Evolutionary conservation across 2,329 filamentous ascomycete species (phyloP), one percentile per base, ranked within the genome.

Genomic region (Ilyonectria destructans): DNA sequence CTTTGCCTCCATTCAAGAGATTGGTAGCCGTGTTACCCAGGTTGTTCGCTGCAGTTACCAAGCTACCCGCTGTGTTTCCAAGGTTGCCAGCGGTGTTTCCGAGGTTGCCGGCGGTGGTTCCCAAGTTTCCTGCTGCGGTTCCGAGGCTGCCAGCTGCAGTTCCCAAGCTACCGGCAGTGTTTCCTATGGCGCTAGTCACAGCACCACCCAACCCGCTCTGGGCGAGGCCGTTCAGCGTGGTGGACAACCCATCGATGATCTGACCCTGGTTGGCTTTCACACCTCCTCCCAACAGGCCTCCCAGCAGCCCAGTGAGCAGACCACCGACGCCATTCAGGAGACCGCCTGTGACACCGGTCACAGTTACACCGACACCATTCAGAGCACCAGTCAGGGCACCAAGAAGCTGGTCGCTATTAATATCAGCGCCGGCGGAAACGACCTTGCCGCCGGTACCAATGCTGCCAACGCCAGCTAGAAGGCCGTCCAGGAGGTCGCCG

Each of bases 311-410:
- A 54, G 54, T 33, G 35, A 61, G 17, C 19, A 61, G 48, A 37
- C 40, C 17, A 12, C 48, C 43, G 4, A 61, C 58, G 8, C 48
- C 35, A 9, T 40, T 51, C 19, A 61, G n/a, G 4, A 51, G 33
- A 8, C 49, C 48, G 29, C 49, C 58, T 4, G 49, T 23, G 26
- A 35, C 17, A 13, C 33, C 49, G 4, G 37, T 15, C 3, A 40
- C 46, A n/a, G 45, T 19, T n/a, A 17, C 35, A 4, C 19, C 21
- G 29, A 37, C 48, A 15, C 17, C 21, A 31, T 23, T 40, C 17
- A 61, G 35, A 15, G 54, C 23, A 17, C 58, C 58, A 15, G 58
- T 61, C 26, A 61, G 26, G 21, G 35, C 58, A n/a, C 48, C 48
- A 2, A 61, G 58, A 23, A 61, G 48, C 49, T 26, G 23, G 3